These are phyloP conservation scores for Didymella sp. DNA, from an alignment of 2,329 filamentous ascomycete genomes.

Conservation along the genomic window DNA sequence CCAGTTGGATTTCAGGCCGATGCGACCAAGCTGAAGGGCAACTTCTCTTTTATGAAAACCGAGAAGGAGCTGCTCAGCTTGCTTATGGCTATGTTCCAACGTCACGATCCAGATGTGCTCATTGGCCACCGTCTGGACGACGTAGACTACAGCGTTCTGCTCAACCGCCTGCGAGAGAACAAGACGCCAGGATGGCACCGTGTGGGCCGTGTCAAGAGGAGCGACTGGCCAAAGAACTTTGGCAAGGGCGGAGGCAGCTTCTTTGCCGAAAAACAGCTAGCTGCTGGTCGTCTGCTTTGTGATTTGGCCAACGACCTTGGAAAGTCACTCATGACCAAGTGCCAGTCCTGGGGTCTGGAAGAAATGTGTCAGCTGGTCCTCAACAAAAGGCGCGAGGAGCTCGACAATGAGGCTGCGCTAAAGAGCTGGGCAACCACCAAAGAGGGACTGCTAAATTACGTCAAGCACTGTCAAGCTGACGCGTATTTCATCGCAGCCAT, in stretches of 20 bases:
- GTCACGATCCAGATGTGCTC: constrained; percentile 90
- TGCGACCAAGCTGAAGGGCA: constrained; percentile 74
- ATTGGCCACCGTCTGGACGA: constrained; percentile 96
- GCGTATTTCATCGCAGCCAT: constrained; percentile 95
- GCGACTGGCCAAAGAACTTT: constrained; percentile 85
- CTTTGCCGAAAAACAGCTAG: constrained; percentile 89
- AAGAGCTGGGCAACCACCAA: constrained; percentile 85
- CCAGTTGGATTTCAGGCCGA: constrained; percentile 86
- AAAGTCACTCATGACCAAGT: constrained; percentile 96
- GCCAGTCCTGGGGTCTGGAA: constrained; percentile 96
- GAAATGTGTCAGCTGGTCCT: constrained; percentile 97
- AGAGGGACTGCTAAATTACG: constrained; percentile 88
- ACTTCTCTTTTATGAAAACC: constrained; percentile 80
- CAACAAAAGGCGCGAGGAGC: constrained; percentile 75
- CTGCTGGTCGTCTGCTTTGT: constrained; percentile 87
- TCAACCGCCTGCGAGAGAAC: constrained; percentile 85
- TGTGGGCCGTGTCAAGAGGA: constrained; percentile 83
- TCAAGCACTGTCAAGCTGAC: constrained; percentile 92
- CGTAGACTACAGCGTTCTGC: constrained; percentile 89
- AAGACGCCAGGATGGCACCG: constrained; percentile 95
- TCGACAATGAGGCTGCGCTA: constrained; percentile 87
- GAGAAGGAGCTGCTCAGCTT: constrained; percentile 86
- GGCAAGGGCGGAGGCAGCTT: constrained; percentile 87
- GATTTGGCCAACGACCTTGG: constrained; percentile 96
- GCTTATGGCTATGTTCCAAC: constrained; percentile 87